These are phyloP conservation scores for Starmerella davenportii DNA, from an alignment of 805 yeast species.

Conservation along the genomic window DNA sequence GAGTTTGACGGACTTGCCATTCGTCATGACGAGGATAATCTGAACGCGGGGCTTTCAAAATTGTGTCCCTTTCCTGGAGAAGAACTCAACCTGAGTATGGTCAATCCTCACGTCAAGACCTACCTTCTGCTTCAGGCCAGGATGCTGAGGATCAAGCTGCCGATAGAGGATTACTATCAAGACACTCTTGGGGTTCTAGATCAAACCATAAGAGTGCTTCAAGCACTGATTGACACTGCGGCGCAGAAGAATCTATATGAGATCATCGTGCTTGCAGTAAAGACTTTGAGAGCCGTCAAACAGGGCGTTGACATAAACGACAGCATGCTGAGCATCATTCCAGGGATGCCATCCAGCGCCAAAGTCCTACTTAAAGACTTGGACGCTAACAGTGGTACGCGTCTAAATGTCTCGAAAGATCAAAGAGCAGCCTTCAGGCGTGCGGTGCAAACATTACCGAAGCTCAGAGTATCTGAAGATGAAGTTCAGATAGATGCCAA, in stretches of 20 bases:
- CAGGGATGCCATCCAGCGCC: slow-evolving; percentile 9
- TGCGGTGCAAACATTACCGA: slow-evolving; percentile 43
- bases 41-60: slow-evolving; percentile 68
- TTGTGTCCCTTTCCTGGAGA: slow-evolving; percentile 39
- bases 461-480: slow-evolving; percentile 36
- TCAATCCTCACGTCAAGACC: slow-evolving; percentile 78
- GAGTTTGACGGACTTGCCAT: slow-evolving; percentile 83
- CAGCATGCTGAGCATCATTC: slow-evolving; percentile 13
- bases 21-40: slow-evolving; percentile 77
- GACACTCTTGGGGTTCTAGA: slow-evolving; percentile 87
- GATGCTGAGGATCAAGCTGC: slow-evolving; percentile 55
- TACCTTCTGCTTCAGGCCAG: slow-evolving; percentile 56
- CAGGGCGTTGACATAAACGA: slow-evolving; percentile 30
- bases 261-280: slow-evolving; percentile 44
- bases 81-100: slow-evolving; percentile 31
- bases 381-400: slow-evolving; percentile 24
- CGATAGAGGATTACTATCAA: slow-evolving; percentile 87
- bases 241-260: slow-evolving; percentile 61
- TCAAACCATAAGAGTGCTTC: slow-evolving; percentile 82
- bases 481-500: not conserved
- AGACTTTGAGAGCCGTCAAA: slow-evolving; percentile 68
- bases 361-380: slow-evolving; percentile 16
- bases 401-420: slow-evolving; percentile 28
- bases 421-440: slow-evolving; percentile 33
- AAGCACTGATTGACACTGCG: slow-evolving; percentile 79